Percentiles rank a stretch among this genome's conserved stretches.
These are phyloP conservation scores for Lactarius pseudohatsudake DNA, from an alignment of 768 basidiomycete genomes.

Conservation along the genomic window DNA sequence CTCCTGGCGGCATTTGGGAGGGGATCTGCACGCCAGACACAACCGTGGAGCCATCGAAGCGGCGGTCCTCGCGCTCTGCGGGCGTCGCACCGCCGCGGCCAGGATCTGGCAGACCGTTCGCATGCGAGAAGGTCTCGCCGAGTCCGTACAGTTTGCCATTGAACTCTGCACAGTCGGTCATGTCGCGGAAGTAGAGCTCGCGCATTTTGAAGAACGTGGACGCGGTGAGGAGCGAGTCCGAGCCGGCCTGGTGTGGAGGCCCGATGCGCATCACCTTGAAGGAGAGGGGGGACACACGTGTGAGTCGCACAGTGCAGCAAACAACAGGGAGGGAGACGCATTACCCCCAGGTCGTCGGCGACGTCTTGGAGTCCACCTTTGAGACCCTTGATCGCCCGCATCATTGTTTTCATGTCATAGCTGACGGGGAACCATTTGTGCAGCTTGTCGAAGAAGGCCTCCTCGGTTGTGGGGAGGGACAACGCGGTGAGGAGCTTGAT, in stretches of 20 bases:
- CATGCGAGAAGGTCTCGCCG: slow-evolving; percentile 70
- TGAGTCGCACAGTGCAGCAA: background rate
- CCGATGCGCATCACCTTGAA: slow-evolving; percentile 83
- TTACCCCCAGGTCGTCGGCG: slow-evolving; percentile 91
- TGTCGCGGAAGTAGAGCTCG: slow-evolving; percentile 85
- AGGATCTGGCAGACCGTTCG: slow-evolving; percentile 65
- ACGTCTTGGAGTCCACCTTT: slow-evolving; percentile 93
- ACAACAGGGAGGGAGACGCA: slow-evolving; percentile 34
- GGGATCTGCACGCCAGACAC: slow-evolving; percentile 40
- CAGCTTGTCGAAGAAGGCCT: slow-evolving; percentile 84
- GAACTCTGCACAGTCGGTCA: slow-evolving; percentile 81
- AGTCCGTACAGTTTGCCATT: slow-evolving; percentile 83
- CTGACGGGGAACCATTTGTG: slow-evolving; percentile 93
- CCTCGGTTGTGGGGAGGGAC: slow-evolving; percentile 86
- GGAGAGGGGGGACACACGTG: slow-evolving; percentile 2
- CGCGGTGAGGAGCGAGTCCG: slow-evolving; percentile 92
- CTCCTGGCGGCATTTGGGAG: slow-evolving; percentile 26
- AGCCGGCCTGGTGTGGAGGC: slow-evolving; percentile 92
- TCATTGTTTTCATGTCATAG: slow-evolving; percentile 97
- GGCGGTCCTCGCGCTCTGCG: slow-evolving; percentile 75
- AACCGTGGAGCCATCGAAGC: slow-evolving; percentile 48
- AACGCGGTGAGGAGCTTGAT: slow-evolving; percentile 87
- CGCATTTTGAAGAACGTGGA: slow-evolving; percentile 97
- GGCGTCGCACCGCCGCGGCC: slow-evolving; percentile 75
- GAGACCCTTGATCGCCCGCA: slow-evolving; percentile 78